Conservation (phyloP, 75 land plant species). For the Adiantum capillusveneris region DNA sequence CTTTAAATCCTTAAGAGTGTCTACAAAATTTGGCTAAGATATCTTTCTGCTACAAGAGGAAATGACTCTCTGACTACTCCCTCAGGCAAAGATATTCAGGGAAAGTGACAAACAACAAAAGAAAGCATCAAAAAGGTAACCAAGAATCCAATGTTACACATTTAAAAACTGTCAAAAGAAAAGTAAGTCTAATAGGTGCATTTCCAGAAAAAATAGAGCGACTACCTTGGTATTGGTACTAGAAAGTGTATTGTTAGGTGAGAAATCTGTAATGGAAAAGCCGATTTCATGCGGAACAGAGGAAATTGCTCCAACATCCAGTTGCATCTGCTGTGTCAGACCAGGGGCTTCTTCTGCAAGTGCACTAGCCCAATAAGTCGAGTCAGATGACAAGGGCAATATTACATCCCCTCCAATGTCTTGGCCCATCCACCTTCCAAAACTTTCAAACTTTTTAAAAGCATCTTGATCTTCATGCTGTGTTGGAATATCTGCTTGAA, state of each 20-base stretch:
- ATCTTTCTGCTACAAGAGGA: too few species aligned
- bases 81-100: too few species aligned
- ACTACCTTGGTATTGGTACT: slow-evolving; percentile 50
- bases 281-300: slow-evolving; percentile 65
- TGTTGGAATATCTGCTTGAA: background rate
- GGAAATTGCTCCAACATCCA: slow-evolving; percentile 43
- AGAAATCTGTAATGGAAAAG: slow-evolving; percentile 67
- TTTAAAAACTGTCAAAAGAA: too few species aligned
- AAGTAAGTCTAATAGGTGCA: too few species aligned
- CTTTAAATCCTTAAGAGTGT: too few species aligned
- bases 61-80: too few species aligned
- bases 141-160: too few species aligned
- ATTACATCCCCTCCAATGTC: slow-evolving; percentile 58
- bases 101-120: too few species aligned
- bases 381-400: slow-evolving; percentile 30
- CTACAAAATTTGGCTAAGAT: too few species aligned
- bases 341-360: slow-evolving; percentile 45
- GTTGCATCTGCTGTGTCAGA: slow-evolving; percentile 54
- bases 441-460: slow-evolving; percentile 72
- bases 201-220: too few species aligned
- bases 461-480: slow-evolving; percentile 14
- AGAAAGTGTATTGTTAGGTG: slow-evolving; percentile 68
- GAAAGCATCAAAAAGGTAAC: too few species aligned
- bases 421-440: slow-evolving; percentile 72
- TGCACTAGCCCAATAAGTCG: slow-evolving; percentile 37